Conservation (phyloP, 345 rosid genomes). For the Rhodomyrtus tomentosa region DNA sequence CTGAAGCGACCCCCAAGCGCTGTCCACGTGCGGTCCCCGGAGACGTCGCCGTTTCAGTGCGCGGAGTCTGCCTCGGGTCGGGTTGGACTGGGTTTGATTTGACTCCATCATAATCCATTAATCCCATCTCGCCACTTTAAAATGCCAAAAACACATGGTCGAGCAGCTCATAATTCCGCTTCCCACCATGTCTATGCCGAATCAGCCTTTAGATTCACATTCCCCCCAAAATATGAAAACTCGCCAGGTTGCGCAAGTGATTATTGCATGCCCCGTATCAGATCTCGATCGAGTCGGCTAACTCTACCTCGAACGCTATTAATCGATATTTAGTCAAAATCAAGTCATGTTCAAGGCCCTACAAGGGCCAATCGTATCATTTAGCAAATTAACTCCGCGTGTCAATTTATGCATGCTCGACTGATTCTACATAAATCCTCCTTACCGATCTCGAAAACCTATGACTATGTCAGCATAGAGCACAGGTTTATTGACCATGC, state of each 20-base stretch:
- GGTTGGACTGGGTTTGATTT: background rate
- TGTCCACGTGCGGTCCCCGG: background rate
- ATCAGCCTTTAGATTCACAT: background rate
- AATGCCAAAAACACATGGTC: background rate
- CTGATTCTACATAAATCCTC: background rate
- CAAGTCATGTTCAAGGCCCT: background rate
- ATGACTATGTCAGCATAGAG: too few relatives aligned
- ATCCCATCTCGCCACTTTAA: background rate
- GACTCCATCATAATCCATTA: background rate
- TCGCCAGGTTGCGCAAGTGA: background rate
- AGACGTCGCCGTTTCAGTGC: background rate
- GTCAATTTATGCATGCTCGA: background rate
- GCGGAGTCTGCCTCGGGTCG: background rate
- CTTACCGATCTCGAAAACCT: background rate
- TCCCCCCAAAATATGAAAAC: background rate
- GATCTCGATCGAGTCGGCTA: background rate
- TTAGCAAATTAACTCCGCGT: background rate
- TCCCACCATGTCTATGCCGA: background rate
- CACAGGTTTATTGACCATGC: accelerated
- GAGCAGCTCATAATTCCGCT: background rate
- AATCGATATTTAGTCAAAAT: background rate
- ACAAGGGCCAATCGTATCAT: background rate
- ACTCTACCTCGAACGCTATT: background rate
- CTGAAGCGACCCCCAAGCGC: background rate
- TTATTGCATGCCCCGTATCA: background rate